phyloP scores from a whole-genome alignment of 805 yeast genomes.

The Phaffomyces antillensis region DNA sequence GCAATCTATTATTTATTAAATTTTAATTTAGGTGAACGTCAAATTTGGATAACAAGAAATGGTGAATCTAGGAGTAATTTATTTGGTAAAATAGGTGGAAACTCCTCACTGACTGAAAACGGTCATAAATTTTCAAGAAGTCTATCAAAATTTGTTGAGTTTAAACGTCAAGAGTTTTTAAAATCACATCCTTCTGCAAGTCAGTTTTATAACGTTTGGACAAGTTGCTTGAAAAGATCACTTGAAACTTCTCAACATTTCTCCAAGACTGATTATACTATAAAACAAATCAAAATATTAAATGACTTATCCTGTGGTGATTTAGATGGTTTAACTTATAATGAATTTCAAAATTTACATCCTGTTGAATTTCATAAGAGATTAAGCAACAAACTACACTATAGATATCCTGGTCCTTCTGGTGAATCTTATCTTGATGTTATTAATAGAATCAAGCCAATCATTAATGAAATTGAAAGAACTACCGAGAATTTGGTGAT shows the following conservation, averaged over 20 bases:
- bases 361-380: constrained; percentile 81
- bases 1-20: constrained; percentile 84
- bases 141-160: constrained; percentile 63
- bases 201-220: constrained; percentile 72
- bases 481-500: constrained; percentile 81
- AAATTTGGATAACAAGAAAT: constrained; percentile 91
- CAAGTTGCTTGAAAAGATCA: constrained; percentile 76
- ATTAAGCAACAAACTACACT: constrained; percentile 67
- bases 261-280: constrained; percentile 63
- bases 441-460: constrained; percentile 79
- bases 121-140: constrained; percentile 73
- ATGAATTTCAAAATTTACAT: constrained; percentile 62
- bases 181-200: constrained; percentile 3
- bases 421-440: constrained; percentile 96
- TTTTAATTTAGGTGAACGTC: constrained; percentile 82
- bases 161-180: constrained; percentile 58
- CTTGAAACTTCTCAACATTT: constrained; percentile 73
- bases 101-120: constrained; percentile 70
- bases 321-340: constrained; percentile 89
- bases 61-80: constrained; percentile 90
- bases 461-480: constrained; percentile 88
- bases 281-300: constrained; percentile 87
- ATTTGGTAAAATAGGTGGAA: constrained; percentile 86
- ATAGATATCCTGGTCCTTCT: constrained; percentile 94
- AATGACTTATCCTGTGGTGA: constrained; percentile 92